Percentiles rank a stretch among this genome's conserved stretches.
These are phyloP conservation scores for Crithidia bombi DNA, from an alignment of 208 protist species.

Conservation along the genomic window DNA sequence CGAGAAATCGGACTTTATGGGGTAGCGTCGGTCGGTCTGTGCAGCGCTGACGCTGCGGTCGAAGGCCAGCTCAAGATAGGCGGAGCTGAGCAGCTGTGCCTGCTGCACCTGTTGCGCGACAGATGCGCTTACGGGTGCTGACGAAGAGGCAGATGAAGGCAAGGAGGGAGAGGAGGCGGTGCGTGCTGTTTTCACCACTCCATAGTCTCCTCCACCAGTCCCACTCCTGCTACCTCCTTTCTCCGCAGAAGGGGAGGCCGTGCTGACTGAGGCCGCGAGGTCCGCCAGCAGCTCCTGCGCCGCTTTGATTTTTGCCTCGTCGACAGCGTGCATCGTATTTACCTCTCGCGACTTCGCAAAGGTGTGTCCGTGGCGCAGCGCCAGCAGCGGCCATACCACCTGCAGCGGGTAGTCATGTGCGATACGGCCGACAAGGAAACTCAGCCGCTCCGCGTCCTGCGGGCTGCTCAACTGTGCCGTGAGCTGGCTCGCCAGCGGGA, in stretches of 20 bases:
- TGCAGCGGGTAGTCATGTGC: constrained; percentile 60
- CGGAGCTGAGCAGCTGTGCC: constrained; percentile 58
- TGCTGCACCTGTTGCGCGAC: constrained; percentile 39
- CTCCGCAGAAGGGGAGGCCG: not conserved
- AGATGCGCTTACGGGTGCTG: not conserved
- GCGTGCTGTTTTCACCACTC: too few relatives aligned
- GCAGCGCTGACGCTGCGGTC: constrained; percentile 25
- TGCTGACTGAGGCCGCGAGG: not conserved
- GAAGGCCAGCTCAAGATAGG: constrained; percentile 86
- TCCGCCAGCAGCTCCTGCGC: constrained; percentile 20
- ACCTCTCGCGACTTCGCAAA: constrained; percentile 41
- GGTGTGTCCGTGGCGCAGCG: constrained; percentile 64
- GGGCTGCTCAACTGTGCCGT: constrained; percentile 59
- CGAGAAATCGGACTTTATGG: constrained; percentile 46
- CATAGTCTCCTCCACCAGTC: too few relatives aligned
- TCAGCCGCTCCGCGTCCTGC: constrained; percentile 33
- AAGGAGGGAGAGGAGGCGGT: too few relatives aligned
- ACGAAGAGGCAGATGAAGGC: not conserved
- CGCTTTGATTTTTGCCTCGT: constrained; percentile 31
- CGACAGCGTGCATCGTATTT: constrained; percentile 23
- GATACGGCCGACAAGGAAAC: constrained; percentile 50
- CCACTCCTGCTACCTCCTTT: not conserved
- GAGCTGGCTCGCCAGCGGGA: constrained; percentile 72
- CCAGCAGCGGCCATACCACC: constrained; percentile 73
- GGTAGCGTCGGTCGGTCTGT: constrained; percentile 20